Percentiles rank a stretch among this genome's conserved stretches.
Evolutionary conservation across 2,329 filamentous ascomycete genomes (phyloP).

Genomic region (Ophiostoma fasciatum): DNA sequence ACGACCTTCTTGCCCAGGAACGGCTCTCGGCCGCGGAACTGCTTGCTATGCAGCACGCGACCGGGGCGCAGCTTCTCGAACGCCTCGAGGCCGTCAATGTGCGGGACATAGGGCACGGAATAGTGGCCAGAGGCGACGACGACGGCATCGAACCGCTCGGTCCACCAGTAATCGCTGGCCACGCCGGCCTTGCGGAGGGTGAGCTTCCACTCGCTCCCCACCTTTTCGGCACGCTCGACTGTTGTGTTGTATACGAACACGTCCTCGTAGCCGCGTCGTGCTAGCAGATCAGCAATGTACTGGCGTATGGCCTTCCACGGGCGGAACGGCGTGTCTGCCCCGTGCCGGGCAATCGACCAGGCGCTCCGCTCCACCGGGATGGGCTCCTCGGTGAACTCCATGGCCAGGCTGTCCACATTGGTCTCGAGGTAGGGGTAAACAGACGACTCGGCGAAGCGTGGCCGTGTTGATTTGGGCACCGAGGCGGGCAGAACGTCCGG

Average conservation of each 20-base stretch:
- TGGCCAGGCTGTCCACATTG: constrained; percentile 43
- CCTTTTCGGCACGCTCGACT: constrained; percentile 42
- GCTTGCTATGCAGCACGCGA: constrained; percentile 39
- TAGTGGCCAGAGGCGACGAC: constrained; percentile 56
- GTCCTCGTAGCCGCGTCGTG: constrained; percentile 16
- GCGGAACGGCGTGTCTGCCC: constrained; percentile 43
- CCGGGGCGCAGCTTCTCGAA: constrained; percentile 28
- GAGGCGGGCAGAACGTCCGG: constrained; percentile 32
- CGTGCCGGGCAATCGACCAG: constrained; percentile 34
- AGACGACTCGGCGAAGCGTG: constrained; percentile 8
- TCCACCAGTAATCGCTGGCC: constrained; percentile 42
- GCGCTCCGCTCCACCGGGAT: constrained; percentile 3
- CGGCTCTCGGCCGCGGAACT: constrained; percentile 29
- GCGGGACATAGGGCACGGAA: constrained; percentile 38
- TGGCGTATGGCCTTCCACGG: constrained; percentile 40
- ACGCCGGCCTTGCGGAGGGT: constrained; percentile 27
- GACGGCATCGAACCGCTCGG: constrained; percentile 45
- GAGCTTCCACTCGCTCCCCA: constrained; percentile 34
- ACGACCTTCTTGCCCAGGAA: constrained; percentile 43
- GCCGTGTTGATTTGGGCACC: constrained; percentile 20
- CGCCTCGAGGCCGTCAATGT: constrained; percentile 30
- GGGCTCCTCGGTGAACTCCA: constrained; percentile 32
- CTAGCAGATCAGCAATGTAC: constrained; percentile 37
- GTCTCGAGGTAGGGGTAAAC: constrained; percentile 22
- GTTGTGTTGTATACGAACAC: constrained; percentile 42